These are phyloP conservation scores for Cladosporium oxysporum DNA, from an alignment of 2,329 filamentous ascomycete species.

Conservation along the genomic window DNA sequence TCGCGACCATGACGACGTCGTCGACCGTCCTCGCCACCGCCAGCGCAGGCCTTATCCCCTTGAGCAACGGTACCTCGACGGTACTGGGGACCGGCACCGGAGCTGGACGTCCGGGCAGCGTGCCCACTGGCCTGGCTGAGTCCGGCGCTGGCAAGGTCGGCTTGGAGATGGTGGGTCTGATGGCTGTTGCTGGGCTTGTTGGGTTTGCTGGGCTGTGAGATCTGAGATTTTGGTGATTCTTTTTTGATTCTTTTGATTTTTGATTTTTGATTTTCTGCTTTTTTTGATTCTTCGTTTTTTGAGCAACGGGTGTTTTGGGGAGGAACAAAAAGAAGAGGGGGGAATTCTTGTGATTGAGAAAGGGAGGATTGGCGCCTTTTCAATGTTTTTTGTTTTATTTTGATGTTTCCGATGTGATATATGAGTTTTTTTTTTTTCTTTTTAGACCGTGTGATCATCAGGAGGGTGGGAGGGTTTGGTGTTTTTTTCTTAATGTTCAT, in stretches of 20 bases:
- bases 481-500: background rate
- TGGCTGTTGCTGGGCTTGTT: slow-evolving; percentile 13
- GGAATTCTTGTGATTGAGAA: background rate
- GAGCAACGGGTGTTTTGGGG: slow-evolving; percentile 7
- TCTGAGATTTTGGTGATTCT: background rate
- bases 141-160: slow-evolving; percentile 4
- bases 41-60: slow-evolving; percentile 18
- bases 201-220: slow-evolving; percentile 9
- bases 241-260: background rate
- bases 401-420: background rate
- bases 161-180: slow-evolving; percentile 6
- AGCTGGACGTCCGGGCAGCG: slow-evolving; percentile 7
- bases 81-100: slow-evolving; percentile 20
- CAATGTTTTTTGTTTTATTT: background rate
- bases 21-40: slow-evolving; percentile 7
- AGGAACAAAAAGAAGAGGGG: background rate
- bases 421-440: background rate
- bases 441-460: background rate
- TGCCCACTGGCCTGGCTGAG: slow-evolving; percentile 3
- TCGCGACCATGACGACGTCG: background rate
- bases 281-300: slow-evolving; percentile 4
- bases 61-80: slow-evolving; percentile 21
- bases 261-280: too few relatives aligned
- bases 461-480: background rate
- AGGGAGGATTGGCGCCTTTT: background rate